A percentile compares a stretch with the other conserved stretches of the same genome.
These are phyloP conservation scores for Pulveroboletus sp. DNA, from an alignment of 768 basidiomycete species.

Conservation along the genomic window DNA sequence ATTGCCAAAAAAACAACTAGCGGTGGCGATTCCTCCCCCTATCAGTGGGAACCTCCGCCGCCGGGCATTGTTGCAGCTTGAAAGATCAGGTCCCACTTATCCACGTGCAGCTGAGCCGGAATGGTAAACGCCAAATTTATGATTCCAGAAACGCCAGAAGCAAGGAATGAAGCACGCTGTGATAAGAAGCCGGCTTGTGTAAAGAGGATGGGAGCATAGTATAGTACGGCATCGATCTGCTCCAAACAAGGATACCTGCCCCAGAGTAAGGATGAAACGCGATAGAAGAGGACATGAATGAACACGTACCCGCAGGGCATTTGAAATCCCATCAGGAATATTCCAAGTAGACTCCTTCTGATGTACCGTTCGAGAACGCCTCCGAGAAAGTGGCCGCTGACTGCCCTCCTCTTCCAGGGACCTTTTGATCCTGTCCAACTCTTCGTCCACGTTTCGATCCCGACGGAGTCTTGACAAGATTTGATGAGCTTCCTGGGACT, in stretches of 20 bases:
- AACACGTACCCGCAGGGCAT: constrained; percentile 32
- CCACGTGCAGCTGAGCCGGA: constrained; percentile 35
- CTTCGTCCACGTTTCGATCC: constrained; percentile 15
- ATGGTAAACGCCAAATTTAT: constrained; percentile 38
- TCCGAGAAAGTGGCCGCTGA: constrained; percentile 22
- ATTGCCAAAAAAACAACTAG: constrained; percentile 38
- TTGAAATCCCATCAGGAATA: constrained; percentile 43
- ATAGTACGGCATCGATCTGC: constrained; percentile 26
- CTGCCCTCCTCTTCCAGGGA: constrained; percentile 22
- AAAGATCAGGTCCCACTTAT: no score
- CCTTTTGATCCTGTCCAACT: constrained; percentile 15
- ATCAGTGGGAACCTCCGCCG: constrained; percentile 35
- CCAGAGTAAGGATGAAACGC: background rate
- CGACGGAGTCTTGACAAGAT: constrained; percentile 24
- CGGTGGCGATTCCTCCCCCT: constrained; percentile 38
- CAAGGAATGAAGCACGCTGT: constrained; percentile 44
- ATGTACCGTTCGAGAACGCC: constrained; percentile 28
- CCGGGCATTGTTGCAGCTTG: no score
- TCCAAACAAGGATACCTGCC: background rate
- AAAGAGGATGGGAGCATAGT: constrained; percentile 47
- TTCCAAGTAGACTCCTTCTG: constrained; percentile 35
- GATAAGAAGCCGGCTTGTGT: constrained; percentile 46
- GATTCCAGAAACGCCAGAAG: constrained; percentile 47
- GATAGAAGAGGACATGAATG: background rate
- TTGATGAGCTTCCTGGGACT: constrained; percentile 28